A percentile compares a stretch with the other conserved stretches of the same genome.
phyloP scores from a whole-genome alignment of 768 basidiomycete species.

The Cystobasidium onofrii region DNA sequence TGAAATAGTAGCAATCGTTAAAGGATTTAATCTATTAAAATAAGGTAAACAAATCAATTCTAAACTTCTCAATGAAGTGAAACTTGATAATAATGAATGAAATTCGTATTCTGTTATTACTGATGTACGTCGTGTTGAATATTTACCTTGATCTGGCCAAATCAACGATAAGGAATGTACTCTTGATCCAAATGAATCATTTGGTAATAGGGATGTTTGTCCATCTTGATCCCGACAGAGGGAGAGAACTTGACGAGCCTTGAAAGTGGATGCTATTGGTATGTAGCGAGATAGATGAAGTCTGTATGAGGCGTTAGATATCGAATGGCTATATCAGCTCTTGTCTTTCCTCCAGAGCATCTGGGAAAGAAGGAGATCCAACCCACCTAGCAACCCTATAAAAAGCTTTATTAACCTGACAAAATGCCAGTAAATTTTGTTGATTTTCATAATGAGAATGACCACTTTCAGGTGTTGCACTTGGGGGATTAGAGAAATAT shows the following conservation, averaged over 20 bases:
- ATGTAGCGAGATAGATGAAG: conserved; percentile 14
- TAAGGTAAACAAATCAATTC: conserved; percentile 18
- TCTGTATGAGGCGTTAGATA: background rate
- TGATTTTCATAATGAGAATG: conserved; percentile 21
- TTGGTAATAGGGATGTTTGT: background rate
- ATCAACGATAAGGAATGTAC: conserved; percentile 16
- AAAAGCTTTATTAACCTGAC: conserved; percentile 6
- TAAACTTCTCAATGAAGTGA: background rate
- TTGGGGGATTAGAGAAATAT: background rate
- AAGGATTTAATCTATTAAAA: background rate
- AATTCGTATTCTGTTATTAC: conserved; percentile 11
- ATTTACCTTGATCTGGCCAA: conserved; percentile 26
- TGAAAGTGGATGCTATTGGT: conserved; percentile 15
- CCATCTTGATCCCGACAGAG: too few species aligned
- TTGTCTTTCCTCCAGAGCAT: background rate
- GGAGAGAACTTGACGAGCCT: conserved; percentile 8
- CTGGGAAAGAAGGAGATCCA: background rate
- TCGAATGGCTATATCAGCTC: background rate
- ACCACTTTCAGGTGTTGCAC: background rate
- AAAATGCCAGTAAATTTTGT: conserved; percentile 19
- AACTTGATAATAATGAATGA: background rate
- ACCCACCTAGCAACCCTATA: conserved; percentile 24
- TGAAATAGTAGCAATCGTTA: background rate
- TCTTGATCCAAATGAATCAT: background rate
- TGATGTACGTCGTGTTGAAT: background rate